A percentile compares a stretch with the other conserved stretches of the same genome.
Evolutionary conservation across 768 basidiomycete species (phyloP).

Genomic region (Lactarius deliciosus): DNA sequence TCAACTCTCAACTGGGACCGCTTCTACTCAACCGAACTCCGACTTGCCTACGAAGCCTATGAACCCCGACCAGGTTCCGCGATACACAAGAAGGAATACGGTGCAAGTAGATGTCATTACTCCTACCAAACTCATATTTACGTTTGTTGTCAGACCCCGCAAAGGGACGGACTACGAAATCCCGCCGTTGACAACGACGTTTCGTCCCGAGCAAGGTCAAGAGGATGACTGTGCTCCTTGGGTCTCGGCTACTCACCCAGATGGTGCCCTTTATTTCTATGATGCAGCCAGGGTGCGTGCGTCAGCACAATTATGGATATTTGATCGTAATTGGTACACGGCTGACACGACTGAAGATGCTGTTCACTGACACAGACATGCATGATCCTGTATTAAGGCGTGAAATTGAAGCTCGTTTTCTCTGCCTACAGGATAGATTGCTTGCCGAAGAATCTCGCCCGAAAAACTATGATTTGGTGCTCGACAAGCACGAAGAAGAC

Average conservation of each 20-base stretch:
- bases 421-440: background rate
- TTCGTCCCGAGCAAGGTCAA: background rate
- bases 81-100: background rate
- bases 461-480: slow-evolving; percentile 14
- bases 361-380: slow-evolving; percentile 56
- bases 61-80: background rate
- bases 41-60: background rate
- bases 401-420: slow-evolving; percentile 38
- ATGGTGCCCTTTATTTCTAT: slow-evolving; percentile 59
- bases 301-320: background rate
- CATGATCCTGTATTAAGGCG: slow-evolving; percentile 31
- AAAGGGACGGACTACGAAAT: background rate
- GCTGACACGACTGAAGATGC: slow-evolving; percentile 42
- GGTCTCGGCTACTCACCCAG: slow-evolving; percentile 47
- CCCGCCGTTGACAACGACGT: background rate
- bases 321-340: background rate
- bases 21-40: too few relatives aligned
- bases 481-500: slow-evolving; percentile 31
- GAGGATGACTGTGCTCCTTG: background rate
- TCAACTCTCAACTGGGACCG: background rate
- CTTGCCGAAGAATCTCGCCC: slow-evolving; percentile 20
- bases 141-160: background rate
- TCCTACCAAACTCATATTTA: background rate
- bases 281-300: slow-evolving; percentile 19
- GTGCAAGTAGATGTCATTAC: background rate